These are phyloP conservation scores for Otatea glauca DNA, from an alignment of 176 grass and related monocot genomes.

Conservation along the genomic window DNA sequence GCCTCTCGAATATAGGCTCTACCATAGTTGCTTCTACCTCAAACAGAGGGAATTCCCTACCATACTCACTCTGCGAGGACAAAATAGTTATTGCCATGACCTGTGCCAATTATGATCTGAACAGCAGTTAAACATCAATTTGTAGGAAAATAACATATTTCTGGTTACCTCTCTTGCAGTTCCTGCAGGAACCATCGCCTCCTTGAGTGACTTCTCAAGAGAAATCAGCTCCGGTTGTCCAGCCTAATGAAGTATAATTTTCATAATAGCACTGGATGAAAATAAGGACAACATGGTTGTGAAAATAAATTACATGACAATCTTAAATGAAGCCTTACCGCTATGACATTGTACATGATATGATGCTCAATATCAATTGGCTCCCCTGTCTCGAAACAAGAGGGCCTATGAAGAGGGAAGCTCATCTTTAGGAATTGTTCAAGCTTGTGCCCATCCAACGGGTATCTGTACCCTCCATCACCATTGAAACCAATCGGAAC, in stretches of 20 bases:
- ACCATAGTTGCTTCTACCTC: slow-evolving; percentile 86
- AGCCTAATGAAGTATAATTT: slow-evolving; percentile 60
- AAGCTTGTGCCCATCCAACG: slow-evolving; percentile 75
- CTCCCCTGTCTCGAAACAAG: slow-evolving; percentile 92
- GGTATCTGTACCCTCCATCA: slow-evolving; percentile 91
- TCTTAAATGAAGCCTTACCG: slow-evolving; percentile 59
- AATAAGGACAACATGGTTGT: slow-evolving; percentile 24
- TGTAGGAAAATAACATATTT: slow-evolving; percentile 33
- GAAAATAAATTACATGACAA: slow-evolving; percentile 3
- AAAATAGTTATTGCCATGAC: slow-evolving; percentile 44
- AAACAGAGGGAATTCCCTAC: slow-evolving; percentile 88
- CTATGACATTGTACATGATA: slow-evolving; percentile 90
- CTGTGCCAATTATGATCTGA: slow-evolving; percentile 9
- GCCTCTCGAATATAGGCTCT: slow-evolving; percentile 81
- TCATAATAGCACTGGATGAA: slow-evolving; percentile 23
- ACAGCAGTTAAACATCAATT: neutral
- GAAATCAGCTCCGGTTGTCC: slow-evolving; percentile 95
- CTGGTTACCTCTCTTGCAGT: slow-evolving; percentile 77
- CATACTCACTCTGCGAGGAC: slow-evolving; percentile 82
- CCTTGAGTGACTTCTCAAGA: slow-evolving; percentile 89
- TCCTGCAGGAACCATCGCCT: slow-evolving; percentile 84
- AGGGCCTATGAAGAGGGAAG: slow-evolving; percentile 91
- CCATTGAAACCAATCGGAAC: slow-evolving; percentile 95
- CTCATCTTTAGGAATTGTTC: slow-evolving; percentile 86
- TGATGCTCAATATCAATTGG: slow-evolving; percentile 99